Conservation (phyloP, 495 filamentous ascomycete genomes). For the Letharia lupina region DNA sequence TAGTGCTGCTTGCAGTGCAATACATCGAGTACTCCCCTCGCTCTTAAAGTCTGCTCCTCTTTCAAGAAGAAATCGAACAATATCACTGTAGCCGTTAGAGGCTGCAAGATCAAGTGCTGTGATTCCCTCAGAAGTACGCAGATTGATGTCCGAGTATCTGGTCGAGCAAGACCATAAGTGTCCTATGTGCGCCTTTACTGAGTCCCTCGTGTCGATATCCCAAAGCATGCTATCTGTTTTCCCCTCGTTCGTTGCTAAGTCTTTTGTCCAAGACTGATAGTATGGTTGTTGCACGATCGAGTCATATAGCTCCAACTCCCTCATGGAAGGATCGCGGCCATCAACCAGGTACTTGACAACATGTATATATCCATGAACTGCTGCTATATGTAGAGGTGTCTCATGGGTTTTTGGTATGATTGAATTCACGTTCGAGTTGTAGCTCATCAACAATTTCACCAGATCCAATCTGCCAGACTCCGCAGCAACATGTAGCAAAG, state of each 20-base stretch:
- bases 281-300: slow-evolving; percentile 4
- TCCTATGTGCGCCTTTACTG: background rate
- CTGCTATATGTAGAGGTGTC: slow-evolving; percentile 8
- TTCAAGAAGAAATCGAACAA: slow-evolving; percentile 3
- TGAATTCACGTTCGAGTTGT: background rate
- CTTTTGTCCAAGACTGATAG: background rate
- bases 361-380: background rate
- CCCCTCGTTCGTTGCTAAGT: background rate
- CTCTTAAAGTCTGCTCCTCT: slow-evolving; percentile 7
- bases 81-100: background rate
- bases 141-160: background rate
- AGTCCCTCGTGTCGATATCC: background rate
- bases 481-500: background rate
- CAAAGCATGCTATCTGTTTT: background rate
- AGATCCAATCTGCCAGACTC: background rate
- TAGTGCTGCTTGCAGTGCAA: slow-evolving; percentile 9
- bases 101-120: slow-evolving; percentile 9
- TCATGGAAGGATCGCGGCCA: background rate
- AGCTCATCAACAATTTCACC: background rate
- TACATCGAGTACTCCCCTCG: background rate
- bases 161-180: background rate
- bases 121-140: background rate
- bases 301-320: background rate
- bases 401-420: background rate
- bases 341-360: slow-evolving; percentile 8